Evolutionary conservation across 805 yeast genomes (phyloP).

Genomic region (Candida michaelii): DNA sequence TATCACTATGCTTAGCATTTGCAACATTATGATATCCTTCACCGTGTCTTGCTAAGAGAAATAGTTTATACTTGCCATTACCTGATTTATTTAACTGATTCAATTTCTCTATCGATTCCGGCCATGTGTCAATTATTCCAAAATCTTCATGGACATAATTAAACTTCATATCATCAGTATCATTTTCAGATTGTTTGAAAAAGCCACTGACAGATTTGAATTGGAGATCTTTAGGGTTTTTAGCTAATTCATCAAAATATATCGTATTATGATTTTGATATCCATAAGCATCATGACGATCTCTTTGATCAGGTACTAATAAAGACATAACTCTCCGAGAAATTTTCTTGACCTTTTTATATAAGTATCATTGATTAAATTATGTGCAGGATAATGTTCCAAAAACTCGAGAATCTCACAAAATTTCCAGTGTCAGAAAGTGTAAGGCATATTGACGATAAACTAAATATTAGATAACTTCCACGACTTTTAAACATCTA

Average conservation of each 20-base stretch:
- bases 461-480: neutral
- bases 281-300: conserved; percentile 33
- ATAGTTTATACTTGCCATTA: conserved; percentile 37
- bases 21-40: conserved; percentile 67
- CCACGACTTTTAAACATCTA: neutral
- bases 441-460: neutral
- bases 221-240: conserved; percentile 26
- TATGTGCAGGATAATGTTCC: neutral
- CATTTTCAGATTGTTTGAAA: conserved; percentile 46
- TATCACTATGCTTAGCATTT: conserved; percentile 51
- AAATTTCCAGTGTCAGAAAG: neutral
- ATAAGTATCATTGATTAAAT: neutral
- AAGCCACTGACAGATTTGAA: conserved; percentile 44
- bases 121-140: conserved; percentile 47
- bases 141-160: conserved; percentile 43
- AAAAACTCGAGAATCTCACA: conserved; percentile 2
- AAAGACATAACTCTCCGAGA: neutral
- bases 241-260: conserved; percentile 13
- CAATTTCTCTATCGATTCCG: conserved; percentile 28
- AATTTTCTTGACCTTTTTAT: neutral
- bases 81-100: conserved; percentile 28
- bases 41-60: conserved; percentile 65
- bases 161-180: conserved; percentile 47
- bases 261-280: conserved; percentile 19
- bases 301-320: conserved; percentile 30